Evolutionary conservation across 768 basidiomycete species (phyloP).

Genomic region (Lentinula raphanica): DNA sequence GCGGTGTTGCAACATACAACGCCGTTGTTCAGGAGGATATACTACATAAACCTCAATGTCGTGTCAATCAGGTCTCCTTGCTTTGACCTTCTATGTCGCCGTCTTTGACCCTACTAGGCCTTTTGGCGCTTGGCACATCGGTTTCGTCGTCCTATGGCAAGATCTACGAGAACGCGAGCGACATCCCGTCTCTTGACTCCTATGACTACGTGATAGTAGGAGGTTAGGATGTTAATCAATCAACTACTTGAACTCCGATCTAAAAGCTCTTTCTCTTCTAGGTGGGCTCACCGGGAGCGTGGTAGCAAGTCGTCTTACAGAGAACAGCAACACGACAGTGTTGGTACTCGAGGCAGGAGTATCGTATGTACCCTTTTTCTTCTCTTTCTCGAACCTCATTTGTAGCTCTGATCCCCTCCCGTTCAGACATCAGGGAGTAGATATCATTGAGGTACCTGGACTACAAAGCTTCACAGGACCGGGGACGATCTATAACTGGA

Average conservation of each 20-base stretch:
- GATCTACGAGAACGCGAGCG: not conserved
- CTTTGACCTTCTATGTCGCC: not conserved
- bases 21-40: not conserved
- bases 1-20: not conserved
- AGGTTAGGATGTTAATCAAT: not conserved
- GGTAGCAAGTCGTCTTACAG: not conserved
- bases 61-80: not conserved
- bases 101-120: not conserved
- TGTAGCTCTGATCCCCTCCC: not conserved
- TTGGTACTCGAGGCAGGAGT: conserved; percentile 20
- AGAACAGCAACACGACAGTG: not conserved
- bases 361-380: not conserved
- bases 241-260: too few species aligned
- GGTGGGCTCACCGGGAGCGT: not conserved
- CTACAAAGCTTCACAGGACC: conserved; percentile 1
- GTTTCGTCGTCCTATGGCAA: not conserved
- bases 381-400: not conserved
- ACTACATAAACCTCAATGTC: not conserved
- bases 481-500: conserved; percentile 16
- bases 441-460: not conserved
- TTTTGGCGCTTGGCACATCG: not conserved
- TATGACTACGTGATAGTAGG: not conserved
- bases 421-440: not conserved
- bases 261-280: not conserved
- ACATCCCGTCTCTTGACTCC: not conserved